Evolutionary conservation across 192 early-diverging fungal genomes (phyloP).

Genomic region (Pilobolus umbonatus): DNA sequence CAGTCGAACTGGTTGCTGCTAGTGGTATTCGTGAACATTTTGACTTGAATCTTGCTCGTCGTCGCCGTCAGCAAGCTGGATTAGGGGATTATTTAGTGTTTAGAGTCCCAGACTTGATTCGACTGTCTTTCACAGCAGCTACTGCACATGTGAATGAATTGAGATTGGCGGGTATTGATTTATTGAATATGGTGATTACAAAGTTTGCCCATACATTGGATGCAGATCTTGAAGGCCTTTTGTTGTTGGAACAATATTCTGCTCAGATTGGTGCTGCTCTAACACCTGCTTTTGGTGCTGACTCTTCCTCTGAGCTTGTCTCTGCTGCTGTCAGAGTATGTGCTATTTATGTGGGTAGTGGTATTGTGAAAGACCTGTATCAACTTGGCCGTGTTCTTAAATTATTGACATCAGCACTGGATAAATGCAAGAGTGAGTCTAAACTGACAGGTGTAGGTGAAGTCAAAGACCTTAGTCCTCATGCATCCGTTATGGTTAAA

Average conservation of each 20-base stretch:
- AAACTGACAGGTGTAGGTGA: conserved; percentile 47
- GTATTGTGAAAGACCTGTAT: conserved; percentile 78
- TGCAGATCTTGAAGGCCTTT: conserved; percentile 81
- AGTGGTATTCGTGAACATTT: conserved; percentile 62
- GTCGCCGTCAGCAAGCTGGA: conserved; percentile 46
- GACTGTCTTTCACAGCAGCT: conserved; percentile 86
- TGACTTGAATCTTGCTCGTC: conserved; percentile 58
- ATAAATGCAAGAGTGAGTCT: conserved; percentile 60
- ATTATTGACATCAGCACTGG: conserved; percentile 63
- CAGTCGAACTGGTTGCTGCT: conserved; percentile 56
- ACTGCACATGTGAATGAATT: conserved; percentile 71
- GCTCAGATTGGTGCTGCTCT: conserved; percentile 92
- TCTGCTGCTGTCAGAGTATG: conserved; percentile 75
- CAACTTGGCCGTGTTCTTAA: conserved; percentile 66
- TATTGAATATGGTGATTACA: conserved; percentile 77
- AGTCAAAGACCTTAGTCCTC: conserved; percentile 57
- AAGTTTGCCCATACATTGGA: conserved; percentile 74
- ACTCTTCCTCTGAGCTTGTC: conserved; percentile 70
- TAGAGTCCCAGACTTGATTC: conserved; percentile 79
- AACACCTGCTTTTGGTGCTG: conserved; percentile 75
- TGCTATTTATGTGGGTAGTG: conserved; percentile 80
- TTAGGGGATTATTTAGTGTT: conserved; percentile 69
- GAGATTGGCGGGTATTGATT: conserved; percentile 69
- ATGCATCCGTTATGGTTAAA: conserved; percentile 74
- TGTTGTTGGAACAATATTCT: conserved; percentile 86